Base-by-base conservation (phyloP, 208 protist species). In the Leishmania guyanensis region DNA sequence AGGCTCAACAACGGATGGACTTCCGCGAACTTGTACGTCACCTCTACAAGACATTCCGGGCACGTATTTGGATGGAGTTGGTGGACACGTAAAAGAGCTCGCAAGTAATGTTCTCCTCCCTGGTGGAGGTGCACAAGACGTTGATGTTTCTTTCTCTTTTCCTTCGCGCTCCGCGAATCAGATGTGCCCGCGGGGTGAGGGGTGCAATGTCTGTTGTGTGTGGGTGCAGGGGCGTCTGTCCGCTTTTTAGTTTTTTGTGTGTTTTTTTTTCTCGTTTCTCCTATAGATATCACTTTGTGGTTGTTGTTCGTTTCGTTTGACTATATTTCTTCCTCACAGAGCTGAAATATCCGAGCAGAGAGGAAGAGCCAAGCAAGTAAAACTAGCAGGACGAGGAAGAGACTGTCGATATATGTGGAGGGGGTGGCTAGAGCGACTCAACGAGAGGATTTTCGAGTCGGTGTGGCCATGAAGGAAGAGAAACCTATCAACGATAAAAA, bases 41-140 rank as follows among this genome's bases (percentile, higher is more conserved):
- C 78, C 87, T 98, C 9, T 98, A 94, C 88, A 95, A 96, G 76
- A 94, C 94, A 16, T 98, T 97, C 82, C 84, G 92, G 8, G 95
- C 94, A 12, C 86, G 95, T 39, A 98, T 98, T 54, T 98, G 95
- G 94, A 98, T 98, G 95, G 92, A 97, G 77, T 58, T 89, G 54
- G 90, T 97, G 20, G 92, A 96, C 48, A 74, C 82, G 33, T 94
- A 85, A 53, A 6, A 36, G 17, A 22, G 6, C 10, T 1, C 10
- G 9, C 29, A 39, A 1, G 60, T 3, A n/a, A 39, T 66, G 60
- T 6, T 29, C 10, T 4, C 0, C 60, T 8, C 9, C 60, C n/a
- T 10, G 26, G 22, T 20, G 6, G 17, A 72, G 26, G 20, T 22
- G 6, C 39, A 43, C 46, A 53, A 53, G 20, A 6, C 6, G 20